Base-by-base conservation (phyloP, 2,329 filamentous ascomycete genomes). In the Cercospora sp. region DNA sequence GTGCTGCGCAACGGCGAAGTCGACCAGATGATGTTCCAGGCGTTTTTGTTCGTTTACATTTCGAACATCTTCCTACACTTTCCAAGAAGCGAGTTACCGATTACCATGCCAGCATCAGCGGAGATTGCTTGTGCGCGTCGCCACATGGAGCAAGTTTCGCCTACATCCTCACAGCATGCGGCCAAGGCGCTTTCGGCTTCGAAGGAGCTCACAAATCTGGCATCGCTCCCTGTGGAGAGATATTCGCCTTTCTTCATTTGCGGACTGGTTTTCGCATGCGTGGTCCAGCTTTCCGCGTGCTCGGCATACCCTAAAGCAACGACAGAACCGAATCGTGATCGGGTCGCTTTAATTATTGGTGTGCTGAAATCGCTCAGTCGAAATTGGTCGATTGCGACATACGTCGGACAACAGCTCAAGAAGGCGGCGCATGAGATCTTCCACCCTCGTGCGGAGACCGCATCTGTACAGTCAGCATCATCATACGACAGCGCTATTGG, bases 11-110 rank as follows among this genome's bases (percentile, higher is more conserved):
- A 90, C 72, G 90, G 92, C 33, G 85, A 88, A 63, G 84, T 94
- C 10, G 94, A 97, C 77, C 92, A 96, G 80, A 90, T 96, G 86
- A 89, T 97, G 79, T 96, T 97, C 80, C 92, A 96, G 78, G 93
- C 92, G 0, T 90, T 92, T 70, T 94, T 96, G 87, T 91, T 96
- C 74, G 84, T 86, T 63, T 82, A 87, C 64, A 74, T 68, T 85
- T 83, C 85, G 9, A 81, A 89, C 0, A 92, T 95, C 73, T 87
- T 93, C 72, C 85, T 95, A 18, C 91, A 95, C 76, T 90, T 94
- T 72, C 91, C 91, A 8, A 87, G 90, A 65, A 94, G 91, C 3
- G 90, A 92, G 73, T 84, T 94, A 18, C 89, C 91, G 7, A 77
- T 80, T 78, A 87, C 84, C 28, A 87, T 86, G 57, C 85, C 85